Conservation (phyloP, 352 stramenopile genomes). For the Discostella stelligera region DNA sequence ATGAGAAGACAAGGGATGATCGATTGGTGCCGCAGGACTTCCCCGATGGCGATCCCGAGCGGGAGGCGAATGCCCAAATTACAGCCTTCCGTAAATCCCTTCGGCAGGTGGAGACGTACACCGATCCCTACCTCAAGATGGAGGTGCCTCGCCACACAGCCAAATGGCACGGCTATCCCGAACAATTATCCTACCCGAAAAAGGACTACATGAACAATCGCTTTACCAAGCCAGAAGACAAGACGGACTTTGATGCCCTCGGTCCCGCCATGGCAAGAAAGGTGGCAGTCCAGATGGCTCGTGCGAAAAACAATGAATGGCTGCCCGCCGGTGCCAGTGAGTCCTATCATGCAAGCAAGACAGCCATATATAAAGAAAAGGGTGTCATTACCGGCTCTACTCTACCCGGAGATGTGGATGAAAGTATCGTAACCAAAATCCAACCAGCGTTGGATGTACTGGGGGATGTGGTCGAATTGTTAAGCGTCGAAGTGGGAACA, state of each 20-base stretch:
- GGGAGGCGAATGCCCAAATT: constrained; percentile 67
- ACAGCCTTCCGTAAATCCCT: constrained; percentile 67
- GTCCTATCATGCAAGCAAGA: constrained; percentile 53
- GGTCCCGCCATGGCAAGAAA: constrained; percentile 57
- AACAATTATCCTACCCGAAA: constrained; percentile 55
- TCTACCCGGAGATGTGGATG: constrained; percentile 53
- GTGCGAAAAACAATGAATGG: constrained; percentile 79
- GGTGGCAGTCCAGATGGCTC: constrained; percentile 64
- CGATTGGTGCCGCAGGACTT: constrained; percentile 59
- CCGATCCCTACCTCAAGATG: constrained; percentile 68
- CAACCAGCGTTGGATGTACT: constrained; percentile 72
- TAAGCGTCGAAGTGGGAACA: constrained; percentile 70
- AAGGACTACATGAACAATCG: constrained; percentile 78
- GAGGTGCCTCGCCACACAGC: constrained; percentile 62
- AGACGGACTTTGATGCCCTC: constrained; percentile 70
- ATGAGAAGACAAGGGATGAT: constrained; percentile 62
- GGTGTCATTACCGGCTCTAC: constrained; percentile 68
- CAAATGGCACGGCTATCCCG: constrained; percentile 77
- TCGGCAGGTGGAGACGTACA: constrained; percentile 72
- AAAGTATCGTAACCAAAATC: constrained; percentile 60
- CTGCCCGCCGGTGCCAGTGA: constrained; percentile 55
- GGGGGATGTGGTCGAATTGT: constrained; percentile 64
- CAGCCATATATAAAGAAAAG: constrained; percentile 62
- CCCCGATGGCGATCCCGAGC: constrained; percentile 59
- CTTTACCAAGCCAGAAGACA: constrained; percentile 66